phyloP scores from a whole-genome alignment of 1,284 basidiomycete genomes.

The Exsudoporus floridanus region DNA sequence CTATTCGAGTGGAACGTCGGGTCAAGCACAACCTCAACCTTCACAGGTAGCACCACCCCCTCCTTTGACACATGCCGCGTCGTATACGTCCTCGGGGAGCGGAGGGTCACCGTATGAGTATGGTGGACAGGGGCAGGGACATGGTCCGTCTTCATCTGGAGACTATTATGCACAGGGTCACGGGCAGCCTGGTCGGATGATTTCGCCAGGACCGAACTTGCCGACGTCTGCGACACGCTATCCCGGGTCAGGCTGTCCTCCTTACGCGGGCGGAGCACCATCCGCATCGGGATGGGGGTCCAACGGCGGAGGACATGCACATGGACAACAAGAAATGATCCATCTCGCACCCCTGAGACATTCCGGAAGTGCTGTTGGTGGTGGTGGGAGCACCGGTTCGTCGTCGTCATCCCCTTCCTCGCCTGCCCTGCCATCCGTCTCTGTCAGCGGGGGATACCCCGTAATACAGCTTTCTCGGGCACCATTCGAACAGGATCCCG shows the following conservation, averaged over 20 bases:
- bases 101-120: slow-evolving; percentile 30
- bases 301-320: slow-evolving; percentile 14
- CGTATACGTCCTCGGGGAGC: slow-evolving; percentile 28
- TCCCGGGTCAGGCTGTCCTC: slow-evolving; percentile 2
- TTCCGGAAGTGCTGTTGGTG: slow-evolving; percentile 8
- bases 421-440: slow-evolving; percentile 24
- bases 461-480: slow-evolving; percentile 36
- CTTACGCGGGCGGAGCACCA: slow-evolving; percentile 13
- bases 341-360: slow-evolving; percentile 56
- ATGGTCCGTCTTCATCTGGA: slow-evolving; percentile 21
- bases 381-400: slow-evolving; percentile 11
- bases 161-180: slow-evolving; percentile 29
- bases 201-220: slow-evolving; percentile 24
- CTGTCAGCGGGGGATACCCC: slow-evolving; percentile 27
- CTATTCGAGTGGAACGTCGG: slow-evolving; percentile 21
- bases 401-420: slow-evolving; percentile 31
- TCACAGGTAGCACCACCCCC: slow-evolving; percentile 19
- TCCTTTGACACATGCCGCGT: slow-evolving; percentile 19
- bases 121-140: slow-evolving; percentile 17
- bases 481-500: slow-evolving; percentile 33
- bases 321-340: slow-evolving; percentile 43
- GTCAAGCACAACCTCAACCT: slow-evolving; percentile 18
- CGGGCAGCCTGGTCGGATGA: slow-evolving; percentile 17
- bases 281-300: slow-evolving; percentile 20
- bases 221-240: slow-evolving; percentile 22